Evolutionary conservation across 1,284 basidiomycete species (phyloP).

Genomic region (Waitea zeae): DNA sequence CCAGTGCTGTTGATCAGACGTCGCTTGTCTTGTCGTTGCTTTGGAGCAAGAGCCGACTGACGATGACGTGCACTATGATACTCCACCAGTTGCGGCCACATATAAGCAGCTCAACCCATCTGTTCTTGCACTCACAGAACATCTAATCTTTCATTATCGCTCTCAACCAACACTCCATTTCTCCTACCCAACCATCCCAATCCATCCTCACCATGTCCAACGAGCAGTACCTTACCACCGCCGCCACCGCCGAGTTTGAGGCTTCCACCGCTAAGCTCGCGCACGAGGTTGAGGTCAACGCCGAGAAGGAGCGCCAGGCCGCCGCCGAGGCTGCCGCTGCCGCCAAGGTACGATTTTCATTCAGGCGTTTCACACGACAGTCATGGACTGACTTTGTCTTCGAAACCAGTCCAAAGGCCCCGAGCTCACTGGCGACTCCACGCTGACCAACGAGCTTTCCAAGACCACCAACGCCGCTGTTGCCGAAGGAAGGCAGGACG

Average conservation of each 20-base stretch:
- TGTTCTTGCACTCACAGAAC: too few species aligned
- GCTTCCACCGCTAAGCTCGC: conserved; percentile 24
- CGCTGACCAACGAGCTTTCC: conserved; percentile 23
- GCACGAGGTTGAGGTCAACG: conserved; percentile 23
- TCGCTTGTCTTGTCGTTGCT: too few species aligned
- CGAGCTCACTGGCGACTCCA: conserved; percentile 20
- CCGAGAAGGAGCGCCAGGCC: conserved; percentile 23
- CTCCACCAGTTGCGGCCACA: too few species aligned
- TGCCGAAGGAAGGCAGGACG: conserved; percentile 30
- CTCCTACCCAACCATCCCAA: too few species aligned
- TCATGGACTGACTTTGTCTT: too few species aligned
- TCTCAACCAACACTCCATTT: too few species aligned
- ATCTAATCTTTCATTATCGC: too few species aligned
- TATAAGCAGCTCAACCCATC: too few species aligned
- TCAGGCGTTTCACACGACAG: background rate
- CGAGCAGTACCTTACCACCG: conserved; percentile 27
- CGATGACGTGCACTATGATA: too few species aligned
- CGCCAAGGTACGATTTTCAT: conserved; percentile 21
- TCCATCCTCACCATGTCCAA: too few species aligned
- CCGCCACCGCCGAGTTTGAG: conserved; percentile 27
- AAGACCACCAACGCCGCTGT: conserved; percentile 32
- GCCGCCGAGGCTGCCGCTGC: conserved; percentile 27
- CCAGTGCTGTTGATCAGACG: too few species aligned
- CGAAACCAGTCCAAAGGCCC: conserved; percentile 24
- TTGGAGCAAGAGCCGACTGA: too few species aligned